Base-by-base conservation (phyloP, 768 basidiomycete species). In the Pisolithus tinctorius region DNA sequence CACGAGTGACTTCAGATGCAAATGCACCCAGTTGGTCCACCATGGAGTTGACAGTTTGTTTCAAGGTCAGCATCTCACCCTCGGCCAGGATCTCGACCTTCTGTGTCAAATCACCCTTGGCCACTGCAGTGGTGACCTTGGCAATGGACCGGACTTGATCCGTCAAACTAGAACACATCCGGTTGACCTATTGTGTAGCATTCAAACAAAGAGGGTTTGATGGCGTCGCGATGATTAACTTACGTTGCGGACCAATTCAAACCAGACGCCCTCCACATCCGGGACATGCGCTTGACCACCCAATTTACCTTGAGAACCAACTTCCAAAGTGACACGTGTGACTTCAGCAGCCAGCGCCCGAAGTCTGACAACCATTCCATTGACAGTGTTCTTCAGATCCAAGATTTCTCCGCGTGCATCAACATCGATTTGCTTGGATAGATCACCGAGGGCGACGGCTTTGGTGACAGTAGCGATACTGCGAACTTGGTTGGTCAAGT, bases 201-300 rank as follows among this genome's bases (percentile, higher is more conserved):
- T 45, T 69, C 10, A 61, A 16, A 46, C 8, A 54, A 50, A 20
- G 13, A 20, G 29, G 16, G 16, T 38, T 25, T 26, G 8, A 23
- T 14, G 38, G 47, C 25, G 31, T 50, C 34, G 39, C 44, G 20
- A 46, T 11, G 26, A 13, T 17, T 29, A 13, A 65, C 80, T 55
- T 59, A 85, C 86, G 61, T 88, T 88, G 45, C 80, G 72, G 51
- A 88, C 88, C 67, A 89, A 71, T 63, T 91, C 84, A 55, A 83
- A 80, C 88, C 88, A 88, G n/a, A 88, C 84, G n/a, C 92, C 92
- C 63, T 93, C 86, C 23, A 93, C 90, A 56, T 91, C 88, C 25
- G 88, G 85, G 9, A 95, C 92, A 49, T 83, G 75, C 1, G 90
- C 92, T 66, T 93, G 88, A 42, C 90, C 90, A 53, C 92, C 91